Evolutionary conservation across 2,329 filamentous ascomycete species (phyloP).

Genomic region (Bipolaris zeicola): DNA sequence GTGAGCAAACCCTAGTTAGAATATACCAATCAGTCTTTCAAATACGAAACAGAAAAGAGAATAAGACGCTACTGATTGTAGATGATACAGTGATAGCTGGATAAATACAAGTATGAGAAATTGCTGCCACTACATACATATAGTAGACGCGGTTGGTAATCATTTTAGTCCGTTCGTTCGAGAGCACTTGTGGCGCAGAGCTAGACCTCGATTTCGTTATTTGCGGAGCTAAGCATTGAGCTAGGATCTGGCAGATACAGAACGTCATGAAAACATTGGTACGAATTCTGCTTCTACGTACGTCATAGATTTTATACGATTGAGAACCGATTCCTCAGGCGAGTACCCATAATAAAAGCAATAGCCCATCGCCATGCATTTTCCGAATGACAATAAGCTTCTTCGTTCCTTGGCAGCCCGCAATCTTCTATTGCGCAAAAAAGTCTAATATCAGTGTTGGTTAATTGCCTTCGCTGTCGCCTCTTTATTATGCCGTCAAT

Average conservation of each 20-base stretch:
- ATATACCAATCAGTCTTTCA: background rate
- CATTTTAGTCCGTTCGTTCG: no score
- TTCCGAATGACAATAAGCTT: conserved; percentile 4
- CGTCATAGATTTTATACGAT: conserved; percentile 16
- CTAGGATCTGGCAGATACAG: conserved; percentile 1
- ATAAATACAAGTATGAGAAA: no score
- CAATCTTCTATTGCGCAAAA: background rate
- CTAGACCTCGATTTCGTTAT: background rate
- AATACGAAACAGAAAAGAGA: no score
- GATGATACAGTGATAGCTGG: no score
- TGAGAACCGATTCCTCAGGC: background rate
- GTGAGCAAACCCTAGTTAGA: background rate
- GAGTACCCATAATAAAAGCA: conserved; percentile 3
- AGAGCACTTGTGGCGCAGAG: background rate
- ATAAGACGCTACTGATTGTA: no score
- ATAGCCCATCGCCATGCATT: conserved; percentile 10
- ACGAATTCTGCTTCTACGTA: conserved; percentile 7
- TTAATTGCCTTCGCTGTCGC: background rate
- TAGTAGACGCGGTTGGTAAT: no score
- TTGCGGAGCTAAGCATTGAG: background rate
- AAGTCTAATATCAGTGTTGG: background rate
- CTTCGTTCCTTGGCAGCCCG: background rate
- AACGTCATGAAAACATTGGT: conserved; percentile 12
- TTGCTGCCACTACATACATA: no score
- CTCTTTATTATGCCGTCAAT: background rate